phyloP scores from a whole-genome alignment of 108 stramenopile genomes.

The Cyclostephanos tholiformis region DNA sequence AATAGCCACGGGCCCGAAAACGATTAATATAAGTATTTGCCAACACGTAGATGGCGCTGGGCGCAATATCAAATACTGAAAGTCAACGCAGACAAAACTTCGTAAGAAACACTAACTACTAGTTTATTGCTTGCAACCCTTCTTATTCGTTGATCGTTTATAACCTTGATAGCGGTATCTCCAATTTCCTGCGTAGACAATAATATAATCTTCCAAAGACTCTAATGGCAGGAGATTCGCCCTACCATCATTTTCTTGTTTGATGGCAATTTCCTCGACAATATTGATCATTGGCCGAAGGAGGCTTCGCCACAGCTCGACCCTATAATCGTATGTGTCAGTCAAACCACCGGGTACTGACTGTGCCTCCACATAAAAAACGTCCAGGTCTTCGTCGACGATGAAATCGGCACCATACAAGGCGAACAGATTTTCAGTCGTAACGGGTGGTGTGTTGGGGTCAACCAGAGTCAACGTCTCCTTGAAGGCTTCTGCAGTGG shows the following conservation, averaged over 20 bases:
- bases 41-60: no score
- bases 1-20: no score
- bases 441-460: not conserved
- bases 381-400: slow-evolving; percentile 43
- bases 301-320: not conserved
- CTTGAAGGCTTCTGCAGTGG: slow-evolving; percentile 15
- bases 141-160: slow-evolving; percentile 3
- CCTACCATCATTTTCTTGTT: not conserved
- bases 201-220: not conserved
- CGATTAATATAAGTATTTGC: no score
- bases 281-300: not conserved
- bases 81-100: no score
- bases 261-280: not conserved
- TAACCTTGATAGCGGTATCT: not conserved
- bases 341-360: not conserved
- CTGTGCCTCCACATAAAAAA: slow-evolving; percentile 40
- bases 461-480: not conserved
- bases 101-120: not conserved
- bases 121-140: slow-evolving; percentile 1
- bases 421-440: slow-evolving; percentile 29
- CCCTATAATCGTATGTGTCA: slow-evolving; percentile 5
- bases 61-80: no score
- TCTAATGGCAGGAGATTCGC: not conserved
- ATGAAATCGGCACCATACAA: slow-evolving; percentile 45
- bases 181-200: slow-evolving; percentile 5